Evolutionary conservation across 2,329 filamentous ascomycete genomes (phyloP).

Genomic region (Ophiobolus disseminans): DNA sequence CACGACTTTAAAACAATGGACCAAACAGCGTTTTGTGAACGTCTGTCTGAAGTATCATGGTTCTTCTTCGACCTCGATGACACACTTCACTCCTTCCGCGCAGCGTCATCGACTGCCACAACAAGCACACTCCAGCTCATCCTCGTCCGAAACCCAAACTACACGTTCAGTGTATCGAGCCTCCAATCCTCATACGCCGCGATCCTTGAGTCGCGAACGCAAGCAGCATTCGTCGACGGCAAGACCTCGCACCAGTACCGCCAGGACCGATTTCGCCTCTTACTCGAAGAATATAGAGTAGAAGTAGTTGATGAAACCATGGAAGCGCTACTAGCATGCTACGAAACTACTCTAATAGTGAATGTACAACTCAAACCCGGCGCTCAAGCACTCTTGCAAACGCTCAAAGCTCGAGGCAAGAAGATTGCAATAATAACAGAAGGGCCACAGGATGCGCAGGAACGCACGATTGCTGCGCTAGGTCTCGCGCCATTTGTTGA

Average conservation of each 20-base stretch:
- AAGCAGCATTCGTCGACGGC: constrained; percentile 54
- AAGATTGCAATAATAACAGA: constrained; percentile 57
- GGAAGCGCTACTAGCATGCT: not conserved
- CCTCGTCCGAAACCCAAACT: constrained; percentile 9
- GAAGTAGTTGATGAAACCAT: not conserved
- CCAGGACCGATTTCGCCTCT: constrained; percentile 46
- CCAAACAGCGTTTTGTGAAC: too few relatives aligned
- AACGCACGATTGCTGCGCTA: constrained; percentile 51
- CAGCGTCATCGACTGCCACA: constrained; percentile 49
- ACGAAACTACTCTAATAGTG: not conserved
- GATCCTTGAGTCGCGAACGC: constrained; percentile 47
- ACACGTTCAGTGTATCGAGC: too few relatives aligned
- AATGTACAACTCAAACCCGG: constrained; percentile 49
- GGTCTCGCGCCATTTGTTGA: constrained; percentile 38
- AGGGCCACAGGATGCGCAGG: constrained; percentile 57
- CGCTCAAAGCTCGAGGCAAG: constrained; percentile 46
- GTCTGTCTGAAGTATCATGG: too few relatives aligned
- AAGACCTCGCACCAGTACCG: constrained; percentile 55
- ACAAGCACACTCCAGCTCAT: constrained; percentile 43
- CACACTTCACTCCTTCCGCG: constrained; percentile 57
- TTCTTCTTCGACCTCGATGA: constrained; percentile 60
- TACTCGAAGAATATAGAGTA: constrained; percentile 7
- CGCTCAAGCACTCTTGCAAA: constrained; percentile 44
- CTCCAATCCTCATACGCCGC: constrained; percentile 40
- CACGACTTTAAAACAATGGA: too few relatives aligned